A percentile compares a stretch with the other conserved stretches of the same genome.
Evolutionary conservation across 228 moss, liverwort and hornwort genomes (phyloP).

Genomic region (Sphagnum magellanicum): DNA sequence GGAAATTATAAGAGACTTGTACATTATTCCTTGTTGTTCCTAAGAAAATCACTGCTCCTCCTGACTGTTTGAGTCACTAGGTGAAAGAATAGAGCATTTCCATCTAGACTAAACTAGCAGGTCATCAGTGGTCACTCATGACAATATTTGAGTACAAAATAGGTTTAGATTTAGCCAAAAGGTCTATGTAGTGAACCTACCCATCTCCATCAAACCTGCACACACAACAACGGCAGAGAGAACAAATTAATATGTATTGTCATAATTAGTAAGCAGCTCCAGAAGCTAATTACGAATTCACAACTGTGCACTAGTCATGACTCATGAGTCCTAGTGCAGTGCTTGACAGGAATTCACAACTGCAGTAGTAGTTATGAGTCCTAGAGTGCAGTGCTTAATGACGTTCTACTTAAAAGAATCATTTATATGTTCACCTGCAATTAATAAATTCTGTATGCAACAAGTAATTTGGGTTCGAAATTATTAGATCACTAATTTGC

Average conservation of each 20-base stretch:
- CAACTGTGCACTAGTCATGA: too few species aligned
- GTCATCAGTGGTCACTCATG: neutral
- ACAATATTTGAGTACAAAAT: neutral
- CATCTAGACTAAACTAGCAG: neutral
- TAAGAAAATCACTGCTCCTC: neutral
- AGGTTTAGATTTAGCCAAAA: neutral
- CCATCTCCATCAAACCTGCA: slow-evolving; percentile 63
- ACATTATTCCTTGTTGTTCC: neutral
- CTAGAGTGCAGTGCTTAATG: neutral
- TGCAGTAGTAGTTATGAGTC: too few species aligned
- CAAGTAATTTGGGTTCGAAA: neutral
- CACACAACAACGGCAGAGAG: too few species aligned
- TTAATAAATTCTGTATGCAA: neutral
- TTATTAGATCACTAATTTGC: neutral
- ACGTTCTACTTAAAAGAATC: too few species aligned
- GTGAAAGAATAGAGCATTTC: neutral
- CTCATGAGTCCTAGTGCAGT: too few species aligned
- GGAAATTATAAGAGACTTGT: neutral
- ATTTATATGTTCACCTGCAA: slow-evolving; percentile 10
- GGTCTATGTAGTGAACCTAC: slow-evolving; percentile 13
- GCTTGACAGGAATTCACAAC: too few species aligned
- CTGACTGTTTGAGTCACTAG: too few species aligned
- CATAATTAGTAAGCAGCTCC: neutral
- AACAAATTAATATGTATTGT: neutral
- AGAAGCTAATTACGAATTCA: neutral